Evolutionary conservation across 176 grass and related monocot genomes (phyloP), one percentile per base, ranked within the genome.

Genomic region (Musa beccarii): DNA sequence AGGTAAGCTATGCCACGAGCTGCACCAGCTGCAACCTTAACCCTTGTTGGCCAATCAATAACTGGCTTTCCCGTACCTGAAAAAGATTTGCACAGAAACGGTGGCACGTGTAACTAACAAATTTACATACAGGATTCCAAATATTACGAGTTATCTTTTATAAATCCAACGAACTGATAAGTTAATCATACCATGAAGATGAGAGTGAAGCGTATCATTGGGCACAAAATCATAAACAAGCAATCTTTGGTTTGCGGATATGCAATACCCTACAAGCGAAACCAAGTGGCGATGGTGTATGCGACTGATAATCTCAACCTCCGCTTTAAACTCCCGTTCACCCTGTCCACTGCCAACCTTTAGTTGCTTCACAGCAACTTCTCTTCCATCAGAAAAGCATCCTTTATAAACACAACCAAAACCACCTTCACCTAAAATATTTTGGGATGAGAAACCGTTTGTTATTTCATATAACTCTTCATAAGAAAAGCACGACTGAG

Each of bases 321-420:
- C 82, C 0, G 82, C 76, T 67, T 79, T 69, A 49, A 84, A 78
- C 68, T 84, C 82, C 7, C 23, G 63, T 24, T 84, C 82, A 7
- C 55, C 76, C 76, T 65, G 57, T 11, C 57, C 76, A 50, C 78
- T 75, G 24, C 66, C 82, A 25, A 55, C 82, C 65, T 84, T 84
- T 25, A 84, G 19, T 54, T 79, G 71, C 68, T 84, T 84, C 28
- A 79, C 54, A 7, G 82, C 82, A 1, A 84, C 59, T 21, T 66
- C 56, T 54, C 51, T 74, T 52, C 76, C 76, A 8, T 74, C 76
- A 59, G 69, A 28, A 34, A 84, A 69, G 12, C 25, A 67, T 50
- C 82, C 82, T 34, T 84, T 84, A 51, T 84, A 84, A 74, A 84
- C 82, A 54, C 17, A 84, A 24, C 82, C 82, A 72, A 59, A 84